These are phyloP conservation scores for Trapa incisa DNA, from an alignment of 345 rosid species.

Conservation along the genomic window DNA sequence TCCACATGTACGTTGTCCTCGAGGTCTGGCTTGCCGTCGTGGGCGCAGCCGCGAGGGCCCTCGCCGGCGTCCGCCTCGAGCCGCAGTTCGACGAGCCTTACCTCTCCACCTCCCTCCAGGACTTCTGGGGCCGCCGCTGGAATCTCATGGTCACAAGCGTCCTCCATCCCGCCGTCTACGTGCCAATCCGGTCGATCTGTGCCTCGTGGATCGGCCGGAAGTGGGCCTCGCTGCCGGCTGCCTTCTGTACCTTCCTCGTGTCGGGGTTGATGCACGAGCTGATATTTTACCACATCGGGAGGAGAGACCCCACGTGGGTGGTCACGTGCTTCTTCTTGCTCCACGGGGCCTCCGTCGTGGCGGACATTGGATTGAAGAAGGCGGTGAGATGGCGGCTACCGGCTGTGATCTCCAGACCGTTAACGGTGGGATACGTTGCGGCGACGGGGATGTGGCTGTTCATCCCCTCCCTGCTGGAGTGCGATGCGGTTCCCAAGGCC, in stretches of 20 bases:
- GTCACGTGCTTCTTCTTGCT: constrained; percentile 18
- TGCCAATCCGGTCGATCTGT: constrained; percentile 1
- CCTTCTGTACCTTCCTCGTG: constrained; percentile 7
- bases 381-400: constrained; percentile 8
- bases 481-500: constrained; percentile 8
- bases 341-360: constrained; percentile 10
- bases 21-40: constrained; percentile 3
- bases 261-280: constrained; percentile 23
- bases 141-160: constrained; percentile 14
- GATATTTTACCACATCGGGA: constrained; percentile 11
- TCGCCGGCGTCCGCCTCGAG: constrained; percentile 9
- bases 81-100: constrained; percentile 20
- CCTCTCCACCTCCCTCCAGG: constrained; percentile 17
- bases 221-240: constrained; percentile 6
- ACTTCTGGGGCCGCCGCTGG: constrained; percentile 20
- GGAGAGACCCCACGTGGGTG: constrained; percentile 16
- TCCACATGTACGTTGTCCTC: constrained; percentile 7
- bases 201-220: background rate
- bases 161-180: constrained; percentile 15
- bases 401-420: constrained; percentile 4
- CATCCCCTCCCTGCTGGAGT: constrained; percentile 12
- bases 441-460: constrained; percentile 17
- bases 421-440: constrained; percentile 10
- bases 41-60: background rate
- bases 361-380: constrained; percentile 13